Conservation (phyloP, 805 yeast species). For the Myxozyma melibiosi region DNA sequence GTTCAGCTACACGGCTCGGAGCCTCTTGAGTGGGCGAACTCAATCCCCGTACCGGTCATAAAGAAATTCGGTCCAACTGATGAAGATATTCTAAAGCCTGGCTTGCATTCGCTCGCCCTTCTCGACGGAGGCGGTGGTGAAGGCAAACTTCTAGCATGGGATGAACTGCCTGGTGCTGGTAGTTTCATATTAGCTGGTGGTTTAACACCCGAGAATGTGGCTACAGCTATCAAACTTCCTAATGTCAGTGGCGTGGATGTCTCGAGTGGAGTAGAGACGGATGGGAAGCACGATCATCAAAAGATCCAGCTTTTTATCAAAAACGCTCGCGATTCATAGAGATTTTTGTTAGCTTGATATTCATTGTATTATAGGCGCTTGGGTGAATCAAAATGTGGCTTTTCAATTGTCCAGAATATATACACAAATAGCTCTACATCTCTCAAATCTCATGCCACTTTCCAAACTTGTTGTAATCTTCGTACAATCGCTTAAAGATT, state of each 20-base stretch:
- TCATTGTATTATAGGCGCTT: background rate
- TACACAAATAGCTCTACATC: background rate
- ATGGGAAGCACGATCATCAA: slow-evolving; percentile 67
- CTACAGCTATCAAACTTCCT: slow-evolving; percentile 49
- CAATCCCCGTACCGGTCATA: slow-evolving; percentile 61
- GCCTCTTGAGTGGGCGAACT: slow-evolving; percentile 50
- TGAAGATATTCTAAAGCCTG: slow-evolving; percentile 35
- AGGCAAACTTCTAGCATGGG: slow-evolving; percentile 82
- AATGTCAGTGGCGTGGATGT: slow-evolving; percentile 93
- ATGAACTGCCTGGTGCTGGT: slow-evolving; percentile 45
- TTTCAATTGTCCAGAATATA: background rate
- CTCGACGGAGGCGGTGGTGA: slow-evolving; percentile 86
- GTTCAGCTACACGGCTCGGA: slow-evolving; percentile 89
- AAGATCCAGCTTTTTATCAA: slow-evolving; percentile 64
- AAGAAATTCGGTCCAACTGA: slow-evolving; percentile 70
- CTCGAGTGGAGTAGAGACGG: slow-evolving; percentile 88
- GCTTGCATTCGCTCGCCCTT: slow-evolving; percentile 58
- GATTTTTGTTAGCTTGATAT: too few relatives aligned
- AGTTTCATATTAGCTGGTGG: slow-evolving; percentile 86
- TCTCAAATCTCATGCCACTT: slow-evolving; percentile 66
- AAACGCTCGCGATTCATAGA: slow-evolving; percentile 17
- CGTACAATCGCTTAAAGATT: slow-evolving; percentile 66
- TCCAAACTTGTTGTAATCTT: slow-evolving; percentile 73
- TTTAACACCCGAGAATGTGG: slow-evolving; percentile 71
- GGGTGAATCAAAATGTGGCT: too few relatives aligned